Evolutionary conservation across 1,139 yeast species (phyloP).

Genomic region (Hansenula lynferdii): DNA sequence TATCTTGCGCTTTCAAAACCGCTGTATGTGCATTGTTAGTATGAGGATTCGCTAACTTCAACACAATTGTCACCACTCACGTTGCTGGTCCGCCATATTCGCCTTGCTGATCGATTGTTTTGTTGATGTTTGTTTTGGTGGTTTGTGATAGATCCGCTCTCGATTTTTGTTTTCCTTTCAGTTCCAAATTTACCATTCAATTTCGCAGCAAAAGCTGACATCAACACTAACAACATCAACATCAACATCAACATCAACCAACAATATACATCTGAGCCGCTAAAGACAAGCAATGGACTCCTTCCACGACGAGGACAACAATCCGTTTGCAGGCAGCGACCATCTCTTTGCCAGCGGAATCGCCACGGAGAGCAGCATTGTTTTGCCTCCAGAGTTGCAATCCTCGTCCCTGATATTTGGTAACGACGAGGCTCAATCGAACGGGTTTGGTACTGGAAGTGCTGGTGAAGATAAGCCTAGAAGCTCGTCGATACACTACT

Average conservation of each 20-base stretch:
- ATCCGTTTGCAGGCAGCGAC: slow-evolving; percentile 36
- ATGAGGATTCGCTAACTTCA: no score
- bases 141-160: not conserved
- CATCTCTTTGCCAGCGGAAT: slow-evolving; percentile 30
- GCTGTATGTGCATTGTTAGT: slow-evolving; percentile 22
- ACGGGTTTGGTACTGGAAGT: slow-evolving; percentile 19
- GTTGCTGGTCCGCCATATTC: slow-evolving; percentile 1
- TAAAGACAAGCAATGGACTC: slow-evolving; percentile 1
- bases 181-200: not conserved
- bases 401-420: slow-evolving; percentile 3
- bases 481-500: slow-evolving; percentile 2
- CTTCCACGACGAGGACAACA: slow-evolving; percentile 37
- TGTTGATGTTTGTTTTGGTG: not conserved
- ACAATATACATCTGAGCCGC: not conserved
- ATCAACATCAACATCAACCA: not conserved
- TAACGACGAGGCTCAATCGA: slow-evolving; percentile 16
- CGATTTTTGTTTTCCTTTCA: not conserved
- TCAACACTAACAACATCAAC: no score
- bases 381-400: slow-evolving; percentile 2
- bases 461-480: not conserved
- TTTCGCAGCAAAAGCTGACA: not conserved
- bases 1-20: slow-evolving; percentile 37
- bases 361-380: not conserved
- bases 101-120: not conserved
- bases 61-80: no score